phyloP scores from a whole-genome alignment of 805 yeast genomes.

The Groenewaldozyma tartarivorans region DNA sequence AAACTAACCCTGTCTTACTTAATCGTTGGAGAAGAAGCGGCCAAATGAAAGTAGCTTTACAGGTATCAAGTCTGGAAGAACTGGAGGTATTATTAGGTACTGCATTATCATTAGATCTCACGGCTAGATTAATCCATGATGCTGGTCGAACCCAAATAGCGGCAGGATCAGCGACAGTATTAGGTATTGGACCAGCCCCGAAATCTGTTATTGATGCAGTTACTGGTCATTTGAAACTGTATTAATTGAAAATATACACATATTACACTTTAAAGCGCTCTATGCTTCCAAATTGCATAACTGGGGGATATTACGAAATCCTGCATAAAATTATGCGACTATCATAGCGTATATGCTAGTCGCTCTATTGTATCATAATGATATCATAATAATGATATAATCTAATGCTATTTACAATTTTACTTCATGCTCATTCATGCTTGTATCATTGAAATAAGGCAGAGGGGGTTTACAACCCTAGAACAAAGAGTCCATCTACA shows the following conservation, averaged over 20 bases:
- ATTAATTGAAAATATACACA: conserved; percentile 19
- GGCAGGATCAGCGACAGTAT: conserved; percentile 91
- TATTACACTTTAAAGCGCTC: no score
- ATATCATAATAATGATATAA: no score
- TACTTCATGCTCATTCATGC: no score
- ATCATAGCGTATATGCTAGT: no score
- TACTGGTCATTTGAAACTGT: conserved; percentile 69
- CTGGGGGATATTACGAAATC: no score
- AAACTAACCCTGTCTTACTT: conserved; percentile 53
- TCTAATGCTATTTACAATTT: no score
- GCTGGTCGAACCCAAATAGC: conserved; percentile 96
- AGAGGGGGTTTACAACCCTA: conserved; percentile 25
- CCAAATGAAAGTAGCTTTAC: conserved; percentile 88
- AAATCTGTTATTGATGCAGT: conserved; percentile 64
- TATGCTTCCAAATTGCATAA: no score
- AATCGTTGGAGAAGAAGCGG: conserved; percentile 75
- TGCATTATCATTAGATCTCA: conserved; percentile 71
- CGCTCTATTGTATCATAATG: no score
- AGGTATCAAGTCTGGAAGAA: conserved; percentile 43
- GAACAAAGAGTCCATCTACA: conserved; percentile 31
- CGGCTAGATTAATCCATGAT: conserved; percentile 77
- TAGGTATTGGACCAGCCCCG: conserved; percentile 98
- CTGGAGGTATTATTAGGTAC: conserved; percentile 70
- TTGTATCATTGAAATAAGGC: no score
- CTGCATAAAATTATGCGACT: no score